A percentile compares a stretch with the other conserved stretches of the same genome.
Conservation (phyloP, 129 eudicot species). For the Heracleum sosnowskyi region DNA sequence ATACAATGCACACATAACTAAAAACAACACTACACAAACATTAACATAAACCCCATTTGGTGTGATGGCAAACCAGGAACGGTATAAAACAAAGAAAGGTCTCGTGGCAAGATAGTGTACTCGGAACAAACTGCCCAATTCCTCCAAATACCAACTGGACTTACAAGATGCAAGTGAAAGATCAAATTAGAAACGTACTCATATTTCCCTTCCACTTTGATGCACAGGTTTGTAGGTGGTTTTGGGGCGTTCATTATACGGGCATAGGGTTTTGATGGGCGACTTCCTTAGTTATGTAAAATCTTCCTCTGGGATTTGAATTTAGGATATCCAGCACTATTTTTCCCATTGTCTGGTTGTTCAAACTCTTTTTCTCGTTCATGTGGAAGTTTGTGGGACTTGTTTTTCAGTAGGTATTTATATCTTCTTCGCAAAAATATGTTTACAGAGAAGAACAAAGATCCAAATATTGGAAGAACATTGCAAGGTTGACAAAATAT, state of each 20-base stretch:
- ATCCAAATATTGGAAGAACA: neutral
- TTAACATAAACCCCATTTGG: too few relatives aligned
- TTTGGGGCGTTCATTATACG: slow-evolving; percentile 56
- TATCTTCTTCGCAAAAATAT: slow-evolving; percentile 54
- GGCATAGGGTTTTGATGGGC: neutral
- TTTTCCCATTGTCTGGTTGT: slow-evolving; percentile 17
- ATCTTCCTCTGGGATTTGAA: slow-evolving; percentile 11
- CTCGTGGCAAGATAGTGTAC: slow-evolving; percentile 92
- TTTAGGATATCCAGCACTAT: slow-evolving; percentile 24
- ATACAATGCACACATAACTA: too few relatives aligned
- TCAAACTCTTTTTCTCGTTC: slow-evolving; percentile 11
- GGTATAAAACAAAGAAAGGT: slow-evolving; percentile 68
- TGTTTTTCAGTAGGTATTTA: slow-evolving; percentile 36
- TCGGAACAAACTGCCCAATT: slow-evolving; percentile 90
- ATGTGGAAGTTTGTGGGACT: slow-evolving; percentile 23
- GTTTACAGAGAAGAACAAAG: neutral
- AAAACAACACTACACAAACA: too few relatives aligned
- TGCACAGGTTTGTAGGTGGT: slow-evolving; percentile 85
- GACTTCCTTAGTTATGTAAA: slow-evolving; percentile 15
- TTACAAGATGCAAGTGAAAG: slow-evolving; percentile 75
- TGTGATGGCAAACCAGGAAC: slow-evolving; percentile 47
- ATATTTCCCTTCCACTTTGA: slow-evolving; percentile 57
- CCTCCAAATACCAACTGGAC: slow-evolving; percentile 56
- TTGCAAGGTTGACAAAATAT: neutral
- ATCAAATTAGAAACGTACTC: slow-evolving; percentile 72